Evolutionary conservation across 345 rosid genomes (phyloP).

Genomic region (Corchorus olitorius): DNA sequence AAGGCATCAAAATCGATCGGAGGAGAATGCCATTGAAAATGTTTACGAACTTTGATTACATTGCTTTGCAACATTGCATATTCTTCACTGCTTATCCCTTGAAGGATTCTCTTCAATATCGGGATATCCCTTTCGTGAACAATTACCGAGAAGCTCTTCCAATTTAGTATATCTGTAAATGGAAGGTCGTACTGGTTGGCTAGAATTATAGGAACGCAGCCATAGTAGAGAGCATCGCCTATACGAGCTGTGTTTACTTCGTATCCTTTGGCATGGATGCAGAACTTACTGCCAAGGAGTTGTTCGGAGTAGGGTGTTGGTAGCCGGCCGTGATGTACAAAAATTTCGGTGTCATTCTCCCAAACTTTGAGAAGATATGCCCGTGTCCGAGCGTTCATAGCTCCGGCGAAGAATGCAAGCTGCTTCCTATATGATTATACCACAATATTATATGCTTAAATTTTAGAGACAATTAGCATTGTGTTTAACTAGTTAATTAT

Average conservation of each 20-base stretch:
- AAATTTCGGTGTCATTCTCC: slow-evolving; percentile 54
- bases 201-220: slow-evolving; percentile 49
- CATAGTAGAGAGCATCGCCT: slow-evolving; percentile 44
- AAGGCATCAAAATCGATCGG: slow-evolving; percentile 53
- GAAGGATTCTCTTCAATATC: slow-evolving; percentile 44
- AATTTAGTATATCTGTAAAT: slow-evolving; percentile 35
- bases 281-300: slow-evolving; percentile 58
- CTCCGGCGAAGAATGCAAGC: slow-evolving; percentile 64
- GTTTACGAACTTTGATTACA: slow-evolving; percentile 44
- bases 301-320: slow-evolving; percentile 45
- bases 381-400: slow-evolving; percentile 57
- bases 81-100: slow-evolving; percentile 25
- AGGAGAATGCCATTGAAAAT: slow-evolving; percentile 48
- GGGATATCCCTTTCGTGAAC: slow-evolving; percentile 52
- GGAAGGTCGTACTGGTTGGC: slow-evolving; percentile 61
- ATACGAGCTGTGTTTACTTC: slow-evolving; percentile 63
- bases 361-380: slow-evolving; percentile 44
- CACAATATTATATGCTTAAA: no score
- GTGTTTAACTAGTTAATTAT: no score
- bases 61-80: slow-evolving; percentile 17
- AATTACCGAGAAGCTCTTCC: slow-evolving; percentile 13
- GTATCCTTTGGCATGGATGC: slow-evolving; percentile 65
- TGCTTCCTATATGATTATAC: slow-evolving; percentile 33
- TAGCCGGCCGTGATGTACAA: slow-evolving; percentile 44
- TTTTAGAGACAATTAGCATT: no score